Evolutionary conservation across 2,329 filamentous ascomycete genomes (phyloP).

Genomic region (Penicillium sp.): DNA sequence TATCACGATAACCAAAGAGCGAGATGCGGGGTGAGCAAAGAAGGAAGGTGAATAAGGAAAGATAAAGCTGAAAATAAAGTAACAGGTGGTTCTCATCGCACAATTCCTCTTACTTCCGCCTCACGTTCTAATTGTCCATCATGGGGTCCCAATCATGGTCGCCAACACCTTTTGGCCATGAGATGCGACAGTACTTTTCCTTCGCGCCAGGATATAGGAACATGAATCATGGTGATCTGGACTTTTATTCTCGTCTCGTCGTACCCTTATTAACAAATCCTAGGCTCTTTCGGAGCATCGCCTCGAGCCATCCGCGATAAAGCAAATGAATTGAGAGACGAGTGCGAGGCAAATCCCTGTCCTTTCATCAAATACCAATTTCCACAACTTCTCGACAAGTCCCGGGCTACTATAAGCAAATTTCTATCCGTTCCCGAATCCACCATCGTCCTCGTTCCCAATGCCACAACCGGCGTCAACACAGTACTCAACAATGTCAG

Average conservation of each 20-base stretch:
- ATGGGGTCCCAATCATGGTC: slow-evolving; percentile 3
- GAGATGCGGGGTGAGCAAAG: background rate
- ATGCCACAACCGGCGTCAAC: slow-evolving; percentile 69
- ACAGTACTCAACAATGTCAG: slow-evolving; percentile 70
- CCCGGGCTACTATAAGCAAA: slow-evolving; percentile 62
- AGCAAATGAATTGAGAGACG: slow-evolving; percentile 42
- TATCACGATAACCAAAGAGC: background rate
- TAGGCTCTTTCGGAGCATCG: slow-evolving; percentile 48
- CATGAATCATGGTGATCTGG: slow-evolving; percentile 66
- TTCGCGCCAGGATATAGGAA: slow-evolving; percentile 66
- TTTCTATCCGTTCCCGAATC: slow-evolving; percentile 65
- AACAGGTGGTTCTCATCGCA: background rate
- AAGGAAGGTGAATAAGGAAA: background rate
- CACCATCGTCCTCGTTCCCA: slow-evolving; percentile 71
- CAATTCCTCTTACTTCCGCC: background rate
- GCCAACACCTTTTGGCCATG: slow-evolving; percentile 45
- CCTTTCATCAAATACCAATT: slow-evolving; percentile 70
- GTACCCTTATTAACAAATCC: background rate
- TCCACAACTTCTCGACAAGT: slow-evolving; percentile 61
- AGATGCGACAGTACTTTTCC: slow-evolving; percentile 62
- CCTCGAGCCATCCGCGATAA: slow-evolving; percentile 60
- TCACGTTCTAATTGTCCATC: background rate
- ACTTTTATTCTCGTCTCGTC: background rate
- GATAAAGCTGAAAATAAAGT: background rate
- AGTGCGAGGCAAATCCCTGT: slow-evolving; percentile 67